These are phyloP conservation scores for Beta corolliflora DNA, from an alignment of 179 eudicot species.

Conservation along the genomic window DNA sequence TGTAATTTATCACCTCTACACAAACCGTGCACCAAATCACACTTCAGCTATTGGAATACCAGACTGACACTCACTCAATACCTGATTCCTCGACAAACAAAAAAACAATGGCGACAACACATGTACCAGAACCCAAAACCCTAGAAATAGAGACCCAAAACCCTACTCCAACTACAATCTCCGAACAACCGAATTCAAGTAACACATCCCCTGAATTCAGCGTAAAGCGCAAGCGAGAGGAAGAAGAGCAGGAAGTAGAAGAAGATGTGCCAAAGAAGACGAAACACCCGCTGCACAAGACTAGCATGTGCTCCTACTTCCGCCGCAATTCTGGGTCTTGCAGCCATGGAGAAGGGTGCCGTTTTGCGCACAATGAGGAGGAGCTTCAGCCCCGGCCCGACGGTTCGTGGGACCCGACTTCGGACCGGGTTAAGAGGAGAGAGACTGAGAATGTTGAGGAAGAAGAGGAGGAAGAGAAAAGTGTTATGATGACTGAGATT, in stretches of 20 bases:
- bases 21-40: no score
- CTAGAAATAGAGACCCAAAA: constrained; percentile 37
- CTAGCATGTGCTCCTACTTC: constrained; percentile 84
- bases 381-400: constrained; percentile 83
- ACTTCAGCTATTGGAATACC: no score
- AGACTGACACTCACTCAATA: no score
- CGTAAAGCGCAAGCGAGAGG: constrained; percentile 62
- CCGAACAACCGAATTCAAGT: constrained; percentile 1
- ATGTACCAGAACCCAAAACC: constrained; percentile 13
- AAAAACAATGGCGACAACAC: not conserved
- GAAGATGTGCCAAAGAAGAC: constrained; percentile 8
- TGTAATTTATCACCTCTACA: no score
- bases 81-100: no score
- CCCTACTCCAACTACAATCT: constrained; percentile 3
- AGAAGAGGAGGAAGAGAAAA: constrained; percentile 25
- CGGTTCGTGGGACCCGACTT: constrained; percentile 87
- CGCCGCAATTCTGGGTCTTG: constrained; percentile 58
- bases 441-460: constrained; percentile 17
- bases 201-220: constrained; percentile 19
- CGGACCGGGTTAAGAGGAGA: constrained; percentile 70
- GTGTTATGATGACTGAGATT: constrained; percentile 70
- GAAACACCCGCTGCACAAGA: constrained; percentile 67
- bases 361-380: constrained; percentile 76
- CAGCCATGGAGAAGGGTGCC: constrained; percentile 76
- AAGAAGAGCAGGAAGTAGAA: not conserved